phyloP scores from a whole-genome alignment of 2,329 filamentous ascomycete genomes.

The Fusarium illudens region DNA sequence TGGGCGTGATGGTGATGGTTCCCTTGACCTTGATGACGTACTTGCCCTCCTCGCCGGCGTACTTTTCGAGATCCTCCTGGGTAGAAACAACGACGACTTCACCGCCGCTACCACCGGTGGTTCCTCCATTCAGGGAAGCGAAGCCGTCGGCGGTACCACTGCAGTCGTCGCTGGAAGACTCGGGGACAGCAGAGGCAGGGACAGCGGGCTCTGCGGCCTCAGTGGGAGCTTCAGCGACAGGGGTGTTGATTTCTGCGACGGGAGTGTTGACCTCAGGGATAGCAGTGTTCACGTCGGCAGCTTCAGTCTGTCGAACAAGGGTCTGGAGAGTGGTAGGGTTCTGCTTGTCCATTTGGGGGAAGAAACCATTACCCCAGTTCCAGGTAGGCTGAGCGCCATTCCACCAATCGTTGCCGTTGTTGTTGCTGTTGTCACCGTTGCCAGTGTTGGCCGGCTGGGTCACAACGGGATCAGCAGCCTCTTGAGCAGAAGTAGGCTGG shows the following conservation, averaged over 20 bases:
- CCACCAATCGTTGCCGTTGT: neutral
- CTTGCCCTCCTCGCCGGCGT: constrained; percentile 29
- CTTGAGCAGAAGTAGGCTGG: neutral
- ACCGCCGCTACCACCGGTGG: constrained; percentile 35
- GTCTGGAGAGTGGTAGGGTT: constrained; percentile 10
- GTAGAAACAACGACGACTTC: constrained; percentile 30
- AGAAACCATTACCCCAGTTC: neutral
- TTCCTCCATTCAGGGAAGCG: constrained; percentile 39
- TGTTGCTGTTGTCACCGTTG: neutral
- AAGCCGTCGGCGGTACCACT: constrained; percentile 33
- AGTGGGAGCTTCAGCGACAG: neutral
- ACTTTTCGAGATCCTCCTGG: constrained; percentile 36
- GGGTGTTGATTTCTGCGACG: neutral
- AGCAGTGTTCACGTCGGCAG: neutral
- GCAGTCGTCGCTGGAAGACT: constrained; percentile 13
- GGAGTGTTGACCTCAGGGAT: neutral
- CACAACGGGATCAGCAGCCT: neutral
- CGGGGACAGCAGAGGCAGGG: neutral
- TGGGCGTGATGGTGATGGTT: constrained; percentile 33
- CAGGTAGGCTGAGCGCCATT: neutral
- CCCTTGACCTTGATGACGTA: constrained; percentile 40
- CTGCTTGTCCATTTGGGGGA: neutral
- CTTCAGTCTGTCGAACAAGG: neutral
- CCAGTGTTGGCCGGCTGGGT: neutral
- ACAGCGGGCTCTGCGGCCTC: neutral